Conservation (phyloP, 108 stramenopile species). For the Nitzschia putrida region DNA sequence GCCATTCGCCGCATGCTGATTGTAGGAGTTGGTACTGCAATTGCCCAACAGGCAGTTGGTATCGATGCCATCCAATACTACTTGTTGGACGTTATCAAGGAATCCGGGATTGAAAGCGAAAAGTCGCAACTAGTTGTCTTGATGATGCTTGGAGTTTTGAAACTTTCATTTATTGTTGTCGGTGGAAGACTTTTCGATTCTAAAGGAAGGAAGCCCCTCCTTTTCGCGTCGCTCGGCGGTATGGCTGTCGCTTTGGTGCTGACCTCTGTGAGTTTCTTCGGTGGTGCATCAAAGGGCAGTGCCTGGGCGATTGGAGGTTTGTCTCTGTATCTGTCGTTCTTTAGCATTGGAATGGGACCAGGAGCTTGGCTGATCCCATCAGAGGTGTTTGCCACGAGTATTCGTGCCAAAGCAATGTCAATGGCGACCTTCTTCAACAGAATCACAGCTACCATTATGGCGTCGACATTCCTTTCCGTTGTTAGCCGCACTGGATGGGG, state of each 20-base stretch:
- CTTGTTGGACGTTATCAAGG: conserved; percentile 65
- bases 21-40: conserved; percentile 79
- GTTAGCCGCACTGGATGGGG: conserved; percentile 59
- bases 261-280: conserved; percentile 44
- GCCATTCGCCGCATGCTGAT: conserved; percentile 81
- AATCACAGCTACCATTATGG: conserved; percentile 73
- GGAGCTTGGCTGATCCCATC: conserved; percentile 85
- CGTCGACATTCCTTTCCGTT: conserved; percentile 78
- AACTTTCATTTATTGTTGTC: conserved; percentile 59
- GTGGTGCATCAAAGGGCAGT: neutral
- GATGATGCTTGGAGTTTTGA: conserved; percentile 66
- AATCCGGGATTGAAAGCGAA: conserved; percentile 58
- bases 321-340: conserved; percentile 73
- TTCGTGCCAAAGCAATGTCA: conserved; percentile 88
- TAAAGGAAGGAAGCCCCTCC: conserved; percentile 65
- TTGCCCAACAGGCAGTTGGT: conserved; percentile 84
- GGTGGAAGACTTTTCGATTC: conserved; percentile 71
- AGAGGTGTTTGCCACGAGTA: conserved; percentile 80
- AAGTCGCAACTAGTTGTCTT: conserved; percentile 53
- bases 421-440: conserved; percentile 83
- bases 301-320: conserved; percentile 38
- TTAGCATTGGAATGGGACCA: conserved; percentile 83
- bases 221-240: conserved; percentile 66
- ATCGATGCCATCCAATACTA: conserved; percentile 90
- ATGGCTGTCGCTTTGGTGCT: conserved; percentile 52